These are phyloP conservation scores for Spinellus fusiger DNA, from an alignment of 192 early-diverging fungal species.

Conservation along the genomic window DNA sequence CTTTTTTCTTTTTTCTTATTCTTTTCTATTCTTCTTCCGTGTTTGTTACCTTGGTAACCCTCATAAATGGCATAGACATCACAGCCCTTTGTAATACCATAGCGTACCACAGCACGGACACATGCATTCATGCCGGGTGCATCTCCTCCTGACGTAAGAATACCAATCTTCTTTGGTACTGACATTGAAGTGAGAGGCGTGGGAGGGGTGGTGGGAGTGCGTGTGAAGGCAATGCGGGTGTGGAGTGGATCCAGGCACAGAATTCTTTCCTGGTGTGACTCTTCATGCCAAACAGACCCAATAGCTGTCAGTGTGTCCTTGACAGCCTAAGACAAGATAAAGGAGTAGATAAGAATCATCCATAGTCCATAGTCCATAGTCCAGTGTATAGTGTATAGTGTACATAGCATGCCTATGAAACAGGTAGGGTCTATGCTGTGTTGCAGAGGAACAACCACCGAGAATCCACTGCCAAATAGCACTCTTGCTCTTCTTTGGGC, in stretches of 20 bases:
- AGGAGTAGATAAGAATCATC: not conserved
- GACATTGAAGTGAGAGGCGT: not conserved
- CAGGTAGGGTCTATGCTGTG: too few relatives aligned
- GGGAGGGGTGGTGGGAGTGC: constrained; percentile 33
- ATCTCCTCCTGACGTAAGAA: constrained; percentile 92
- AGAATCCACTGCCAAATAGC: not conserved
- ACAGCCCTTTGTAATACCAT: constrained; percentile 75
- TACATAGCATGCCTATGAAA: too few relatives aligned
- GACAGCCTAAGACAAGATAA: constrained; percentile 24
- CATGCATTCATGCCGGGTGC: constrained; percentile 96
- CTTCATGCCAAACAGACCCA: constrained; percentile 34
- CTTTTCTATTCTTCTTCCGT: not conserved
- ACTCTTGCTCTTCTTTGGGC: not conserved
- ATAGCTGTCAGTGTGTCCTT: constrained; percentile 23
- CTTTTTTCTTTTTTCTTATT: not conserved
- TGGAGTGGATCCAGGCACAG: constrained; percentile 76
- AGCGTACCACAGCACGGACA: constrained; percentile 84
- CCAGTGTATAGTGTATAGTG: too few relatives aligned
- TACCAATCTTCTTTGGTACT: constrained; percentile 62
- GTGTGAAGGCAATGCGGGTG: constrained; percentile 72
- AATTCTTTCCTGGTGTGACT: constrained; percentile 18
- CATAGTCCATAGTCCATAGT: too few relatives aligned
- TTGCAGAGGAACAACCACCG: too few relatives aligned
- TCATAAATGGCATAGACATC: constrained; percentile 91
- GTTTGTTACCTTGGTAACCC: constrained; percentile 76